Evolutionary conservation across 345 rosid species (phyloP).

Genomic region (Eutrema japonicum): DNA sequence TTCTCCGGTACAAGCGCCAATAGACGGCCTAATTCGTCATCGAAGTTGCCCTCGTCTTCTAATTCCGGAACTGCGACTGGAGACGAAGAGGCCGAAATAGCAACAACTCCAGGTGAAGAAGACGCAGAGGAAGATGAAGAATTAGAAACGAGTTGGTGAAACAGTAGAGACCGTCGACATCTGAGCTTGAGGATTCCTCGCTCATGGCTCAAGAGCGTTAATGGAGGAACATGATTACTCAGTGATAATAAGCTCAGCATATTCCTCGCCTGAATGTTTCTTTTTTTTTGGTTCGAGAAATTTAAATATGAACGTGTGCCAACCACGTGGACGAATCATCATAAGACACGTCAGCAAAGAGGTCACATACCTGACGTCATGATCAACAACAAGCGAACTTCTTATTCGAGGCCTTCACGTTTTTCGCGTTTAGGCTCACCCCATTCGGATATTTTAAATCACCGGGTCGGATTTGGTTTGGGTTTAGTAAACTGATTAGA

Average conservation of each 20-base stretch:
- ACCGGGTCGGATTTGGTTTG: too few relatives aligned
- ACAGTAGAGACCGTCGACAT: constrained; percentile 9
- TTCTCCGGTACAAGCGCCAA: constrained; percentile 66
- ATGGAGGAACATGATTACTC: constrained; percentile 45
- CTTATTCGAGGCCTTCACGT: too few relatives aligned
- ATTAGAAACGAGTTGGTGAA: constrained; percentile 9
- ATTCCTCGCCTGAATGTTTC: constrained; percentile 6
- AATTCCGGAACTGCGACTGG: constrained; percentile 7
- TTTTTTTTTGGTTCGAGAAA: constrained; percentile 6
- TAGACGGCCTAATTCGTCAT: constrained; percentile 70
- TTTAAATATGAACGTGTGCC: constrained; percentile 15
- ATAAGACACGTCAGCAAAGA: constrained; percentile 2
- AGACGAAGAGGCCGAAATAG: constrained; percentile 42
- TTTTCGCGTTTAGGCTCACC: too few relatives aligned
- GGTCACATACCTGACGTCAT: constrained; percentile 6
- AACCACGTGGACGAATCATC: constrained; percentile 27
- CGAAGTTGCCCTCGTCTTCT: constrained; percentile 48
- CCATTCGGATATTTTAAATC: too few relatives aligned
- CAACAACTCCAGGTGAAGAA: constrained; percentile 26
- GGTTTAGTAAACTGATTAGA: too few relatives aligned
- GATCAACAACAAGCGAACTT: neutral
- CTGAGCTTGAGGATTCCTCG: constrained; percentile 30
- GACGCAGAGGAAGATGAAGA: constrained; percentile 19
- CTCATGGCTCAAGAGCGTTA: constrained; percentile 31
- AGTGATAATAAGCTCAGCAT: constrained; percentile 47